Conservation (phyloP, 495 filamentous ascomycete species). For the Friedmanniomyces simplex region DNA sequence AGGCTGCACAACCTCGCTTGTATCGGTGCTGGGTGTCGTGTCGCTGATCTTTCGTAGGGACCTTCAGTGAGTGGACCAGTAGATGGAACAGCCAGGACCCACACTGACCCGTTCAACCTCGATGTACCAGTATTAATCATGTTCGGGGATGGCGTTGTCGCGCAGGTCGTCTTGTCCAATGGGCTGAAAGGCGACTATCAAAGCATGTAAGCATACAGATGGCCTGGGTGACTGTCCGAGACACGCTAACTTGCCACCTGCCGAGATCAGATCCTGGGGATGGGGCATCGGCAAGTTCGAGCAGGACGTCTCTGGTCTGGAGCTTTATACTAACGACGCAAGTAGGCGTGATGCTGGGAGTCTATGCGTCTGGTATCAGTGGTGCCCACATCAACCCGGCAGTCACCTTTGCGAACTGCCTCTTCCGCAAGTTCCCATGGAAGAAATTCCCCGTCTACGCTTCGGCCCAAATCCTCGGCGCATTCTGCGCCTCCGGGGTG, state of each 20-base stretch:
- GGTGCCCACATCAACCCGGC: slow-evolving; percentile 58
- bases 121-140: slow-evolving; percentile 40
- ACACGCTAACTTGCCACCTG: no score
- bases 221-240: no score
- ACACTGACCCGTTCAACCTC: no score
- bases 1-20: slow-evolving; percentile 30
- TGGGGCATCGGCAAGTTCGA: slow-evolving; percentile 22
- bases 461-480: slow-evolving; percentile 30
- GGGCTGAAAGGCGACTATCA: slow-evolving; percentile 42
- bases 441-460: slow-evolving; percentile 31
- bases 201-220: no score
- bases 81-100: slow-evolving; percentile 5
- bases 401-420: slow-evolving; percentile 53
- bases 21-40: background rate
- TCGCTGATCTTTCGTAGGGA: background rate
- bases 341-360: slow-evolving; percentile 48
- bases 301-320: no score
- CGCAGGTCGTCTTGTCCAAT: slow-evolving; percentile 47
- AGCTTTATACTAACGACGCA: no score
- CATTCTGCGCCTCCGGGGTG: slow-evolving; percentile 25
- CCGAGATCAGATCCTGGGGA: slow-evolving; percentile 33
- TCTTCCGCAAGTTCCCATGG: slow-evolving; percentile 55
- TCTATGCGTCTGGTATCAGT: slow-evolving; percentile 48
- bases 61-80: background rate
- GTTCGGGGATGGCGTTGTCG: slow-evolving; percentile 51